Evolutionary conservation across 1,139 yeast genomes (phyloP).

Genomic region (Kurtzmaniella natalensis): DNA sequence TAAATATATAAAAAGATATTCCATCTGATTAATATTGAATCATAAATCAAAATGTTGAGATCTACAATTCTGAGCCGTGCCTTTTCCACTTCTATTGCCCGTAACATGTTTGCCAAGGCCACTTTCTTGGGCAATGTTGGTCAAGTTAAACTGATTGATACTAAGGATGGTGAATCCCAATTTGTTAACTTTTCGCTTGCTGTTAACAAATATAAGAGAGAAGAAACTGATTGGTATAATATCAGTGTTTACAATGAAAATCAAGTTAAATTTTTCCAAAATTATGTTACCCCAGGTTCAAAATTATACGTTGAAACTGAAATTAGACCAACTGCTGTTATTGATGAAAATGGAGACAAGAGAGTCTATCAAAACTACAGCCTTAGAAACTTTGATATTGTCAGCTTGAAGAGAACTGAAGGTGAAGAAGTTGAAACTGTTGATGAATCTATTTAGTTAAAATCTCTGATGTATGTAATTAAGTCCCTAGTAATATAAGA

Average conservation of each 20-base stretch:
- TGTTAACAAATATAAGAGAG: slow-evolving; percentile 34
- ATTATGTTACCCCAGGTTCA: slow-evolving; percentile 39
- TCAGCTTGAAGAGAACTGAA: slow-evolving; percentile 27
- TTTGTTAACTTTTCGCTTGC: slow-evolving; percentile 42
- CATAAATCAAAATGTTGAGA: slow-evolving; percentile 8
- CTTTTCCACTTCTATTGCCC: slow-evolving; percentile 28
- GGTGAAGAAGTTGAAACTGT: slow-evolving; percentile 11
- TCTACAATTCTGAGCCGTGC: slow-evolving; percentile 23
- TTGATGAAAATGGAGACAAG: slow-evolving; percentile 32
- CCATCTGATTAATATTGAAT: too few species aligned
- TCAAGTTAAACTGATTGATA: slow-evolving; percentile 31
- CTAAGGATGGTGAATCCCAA: slow-evolving; percentile 30
- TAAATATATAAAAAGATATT: too few species aligned
- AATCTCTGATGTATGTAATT: slow-evolving; percentile 10
- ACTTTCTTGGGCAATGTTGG: slow-evolving; percentile 44
- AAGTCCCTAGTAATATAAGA: background rate
- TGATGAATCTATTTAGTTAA: background rate
- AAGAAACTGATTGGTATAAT: slow-evolving; percentile 40
- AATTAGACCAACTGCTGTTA: slow-evolving; percentile 27
- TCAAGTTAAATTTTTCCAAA: slow-evolving; percentile 35
- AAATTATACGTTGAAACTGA: slow-evolving; percentile 41
- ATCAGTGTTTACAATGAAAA: slow-evolving; percentile 38
- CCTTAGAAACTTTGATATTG: slow-evolving; percentile 27
- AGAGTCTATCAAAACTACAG: slow-evolving; percentile 10
- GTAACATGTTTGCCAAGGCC: slow-evolving; percentile 38